Base-by-base conservation (phyloP, 805 yeast genomes). In the Candida nitratophila region DNA sequence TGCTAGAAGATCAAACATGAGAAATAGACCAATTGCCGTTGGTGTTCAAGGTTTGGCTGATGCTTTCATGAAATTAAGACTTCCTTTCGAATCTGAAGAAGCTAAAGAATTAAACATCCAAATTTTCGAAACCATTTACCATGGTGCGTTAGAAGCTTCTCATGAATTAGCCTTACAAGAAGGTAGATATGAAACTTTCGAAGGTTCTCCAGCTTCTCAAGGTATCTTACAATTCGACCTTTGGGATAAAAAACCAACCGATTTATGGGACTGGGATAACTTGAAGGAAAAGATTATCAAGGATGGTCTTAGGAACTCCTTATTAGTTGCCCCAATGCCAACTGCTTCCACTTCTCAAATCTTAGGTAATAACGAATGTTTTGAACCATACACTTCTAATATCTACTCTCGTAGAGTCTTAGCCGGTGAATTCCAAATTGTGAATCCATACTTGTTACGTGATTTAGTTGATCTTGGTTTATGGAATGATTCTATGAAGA, bases 31-130 rank as follows among this genome's bases (percentile, higher is more conserved):
- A 26, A 74, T 77, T 60, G 82, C 82, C 35, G 65, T 77, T 46
- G 83, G 83, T 61, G 82, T 77, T 41, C 83, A 77, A 62, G 83
- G 83, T 53, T 68, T 77, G 42, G 81, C 83, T 30, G 83, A 77
- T 55, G 63, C 78, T 4, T 77, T 77, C 55, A 73, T 75, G 76
- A 66, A 66, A 46, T 65, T 76, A 56, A 68, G 82, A 60, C 55
- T 76, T 50, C 79, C 81, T 37, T 77, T 77, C 54, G 82, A 76
- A 57, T 74, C 80, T 29, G 72, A 66, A 52, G 78, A 73, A 53
- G 81, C 83, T 19, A 68, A 70, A 52, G 73, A 72, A 52, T 69
- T 77, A 55, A 77, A 77, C 57, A 74, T 73, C 49, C 80, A 76
- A 61, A 76, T 77, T 48, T 77, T 77, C 54, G 83, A 77, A 63